Evolutionary conservation across 1,139 yeast species (phyloP), one percentile per base, ranked within the genome.

Genomic region (Hansenula sp.): DNA sequence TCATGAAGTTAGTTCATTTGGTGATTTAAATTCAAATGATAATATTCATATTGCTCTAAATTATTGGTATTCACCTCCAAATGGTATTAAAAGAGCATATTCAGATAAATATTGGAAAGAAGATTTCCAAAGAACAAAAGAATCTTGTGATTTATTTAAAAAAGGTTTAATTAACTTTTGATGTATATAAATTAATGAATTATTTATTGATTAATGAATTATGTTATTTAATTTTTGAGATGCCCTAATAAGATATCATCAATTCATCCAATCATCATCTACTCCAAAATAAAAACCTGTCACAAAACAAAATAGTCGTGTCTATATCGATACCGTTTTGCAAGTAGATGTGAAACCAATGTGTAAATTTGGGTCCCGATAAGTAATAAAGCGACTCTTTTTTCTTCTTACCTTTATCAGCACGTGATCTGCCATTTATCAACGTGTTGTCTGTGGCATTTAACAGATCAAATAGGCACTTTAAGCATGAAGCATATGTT

Each of bases 1-100:
- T 55, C 92, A 83, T 56, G 92, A 83, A 57, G 92, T 83, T 1
- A 74, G 84, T 0, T 79, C 87, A n/a, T 79, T 68, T 56, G 80
- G 82, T 1, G 44, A 42, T 19, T 24, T 11, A 6, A 36, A 42
- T 7, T 36, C 44, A 14, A 45, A 39, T n/a, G 46, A 51, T n/a
- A 44, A 51, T 24, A 53, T 69, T 6, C 90, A 83, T 54, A 65
- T 75, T 36, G 89, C 89, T 0, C 51, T 82, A 7, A 83, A 83
- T 55, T 82, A 82, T 57, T 83, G 92, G 92, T 81, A 77, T 57
- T 68, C 77, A 6, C 88, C 89, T 3, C 86, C 87, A 0, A 70
- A 71, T 37, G 46, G 47, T 9, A 32, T 51, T 3, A 46, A 51
- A 0, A 47, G 56, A 6, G 70, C 75, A 1, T 81, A 81, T 51